Conservation (phyloP, 495 filamentous ascomycete genomes). For the Aspergillus avenaceus region DNA sequence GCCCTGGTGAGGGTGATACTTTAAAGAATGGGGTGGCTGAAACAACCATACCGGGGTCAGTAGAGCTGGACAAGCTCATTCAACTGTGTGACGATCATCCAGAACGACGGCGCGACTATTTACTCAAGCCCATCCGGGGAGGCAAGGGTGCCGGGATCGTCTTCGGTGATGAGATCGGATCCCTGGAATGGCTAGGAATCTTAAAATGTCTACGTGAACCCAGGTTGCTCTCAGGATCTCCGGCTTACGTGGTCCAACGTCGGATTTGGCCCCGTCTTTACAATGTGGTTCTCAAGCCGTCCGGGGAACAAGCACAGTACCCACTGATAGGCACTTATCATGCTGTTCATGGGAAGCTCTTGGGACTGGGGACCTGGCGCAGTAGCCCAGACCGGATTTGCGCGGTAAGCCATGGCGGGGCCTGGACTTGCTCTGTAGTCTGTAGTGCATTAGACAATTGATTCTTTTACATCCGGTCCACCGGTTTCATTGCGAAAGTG, state of each 20-base stretch:
- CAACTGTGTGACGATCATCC: background rate
- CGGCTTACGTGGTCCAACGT: slow-evolving; percentile 27
- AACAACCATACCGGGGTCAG: slow-evolving; percentile 21
- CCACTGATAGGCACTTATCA: slow-evolving; percentile 27
- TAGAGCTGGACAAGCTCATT: slow-evolving; percentile 12
- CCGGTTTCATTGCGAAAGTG: too few species aligned
- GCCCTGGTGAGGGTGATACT: slow-evolving; percentile 17
- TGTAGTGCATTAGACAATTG: background rate
- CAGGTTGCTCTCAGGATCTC: background rate
- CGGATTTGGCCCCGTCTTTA: slow-evolving; percentile 17
- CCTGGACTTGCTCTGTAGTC: slow-evolving; percentile 17
- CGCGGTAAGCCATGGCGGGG: slow-evolving; percentile 14
- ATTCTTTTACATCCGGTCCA: too few species aligned
- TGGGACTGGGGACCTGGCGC: slow-evolving; percentile 26
- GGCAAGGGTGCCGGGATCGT: slow-evolving; percentile 40
- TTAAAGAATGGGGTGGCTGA: slow-evolving; percentile 21
- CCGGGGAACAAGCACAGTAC: background rate
- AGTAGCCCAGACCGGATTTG: slow-evolving; percentile 15
- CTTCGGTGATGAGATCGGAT: slow-evolving; percentile 33
- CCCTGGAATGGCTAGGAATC: slow-evolving; percentile 19
- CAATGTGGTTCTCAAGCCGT: slow-evolving; percentile 17
- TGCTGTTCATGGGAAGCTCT: slow-evolving; percentile 16
- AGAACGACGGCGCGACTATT: slow-evolving; percentile 21
- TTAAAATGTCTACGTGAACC: slow-evolving; percentile 12
- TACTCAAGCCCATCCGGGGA: slow-evolving; percentile 35